Evolutionary conservation across 2,329 filamentous ascomycete species (phyloP).

Genomic region (Fusarium brevicatenulatum): DNA sequence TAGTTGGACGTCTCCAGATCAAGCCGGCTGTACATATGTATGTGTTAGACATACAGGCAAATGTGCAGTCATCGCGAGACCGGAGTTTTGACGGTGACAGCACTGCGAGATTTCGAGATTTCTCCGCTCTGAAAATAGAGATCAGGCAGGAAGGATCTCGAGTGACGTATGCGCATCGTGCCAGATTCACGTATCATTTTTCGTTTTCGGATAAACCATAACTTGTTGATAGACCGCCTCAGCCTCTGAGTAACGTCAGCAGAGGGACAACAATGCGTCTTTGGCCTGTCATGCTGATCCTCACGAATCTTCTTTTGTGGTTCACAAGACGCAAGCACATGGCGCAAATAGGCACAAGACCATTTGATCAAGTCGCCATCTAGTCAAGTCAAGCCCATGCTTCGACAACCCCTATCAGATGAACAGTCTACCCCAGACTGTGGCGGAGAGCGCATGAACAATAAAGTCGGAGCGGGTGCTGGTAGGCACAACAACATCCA

Average conservation of each 20-base stretch:
- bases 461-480: slow-evolving; percentile 10
- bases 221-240: slow-evolving; percentile 12
- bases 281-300: neutral
- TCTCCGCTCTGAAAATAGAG: slow-evolving; percentile 20
- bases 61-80: neutral
- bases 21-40: neutral
- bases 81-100: neutral
- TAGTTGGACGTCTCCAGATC: neutral
- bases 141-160: slow-evolving; percentile 6
- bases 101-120: neutral
- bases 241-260: slow-evolving; percentile 27
- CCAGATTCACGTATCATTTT: slow-evolving; percentile 9
- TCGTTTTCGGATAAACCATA: slow-evolving; percentile 30
- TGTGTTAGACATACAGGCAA: slow-evolving; percentile 20
- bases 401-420: slow-evolving; percentile 5
- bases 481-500: slow-evolving; percentile 8
- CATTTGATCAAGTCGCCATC: neutral
- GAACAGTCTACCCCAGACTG: slow-evolving; percentile 33
- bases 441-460: slow-evolving; percentile 17
- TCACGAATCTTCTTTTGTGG: neutral
- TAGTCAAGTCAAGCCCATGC: slow-evolving; percentile 8
- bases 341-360: slow-evolving; percentile 5
- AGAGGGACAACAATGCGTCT: neutral
- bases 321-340: neutral
- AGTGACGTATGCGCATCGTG: slow-evolving; percentile 25